Conservation (phyloP, 2,329 filamentous ascomycete genomes). For the Epichloe sibirici region DNA sequence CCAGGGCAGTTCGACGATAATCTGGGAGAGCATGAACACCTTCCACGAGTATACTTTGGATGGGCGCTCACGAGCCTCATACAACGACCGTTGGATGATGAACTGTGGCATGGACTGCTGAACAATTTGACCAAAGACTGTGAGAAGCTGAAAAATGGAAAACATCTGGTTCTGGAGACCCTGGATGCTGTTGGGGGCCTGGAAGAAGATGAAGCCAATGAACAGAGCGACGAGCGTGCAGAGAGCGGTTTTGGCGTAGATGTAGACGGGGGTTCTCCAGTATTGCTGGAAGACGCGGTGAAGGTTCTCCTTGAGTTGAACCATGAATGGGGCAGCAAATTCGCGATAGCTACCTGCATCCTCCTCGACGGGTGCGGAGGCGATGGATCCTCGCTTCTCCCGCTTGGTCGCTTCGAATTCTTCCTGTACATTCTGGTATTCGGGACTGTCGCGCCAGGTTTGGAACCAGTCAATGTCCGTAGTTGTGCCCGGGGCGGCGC, state of each 20-base stretch:
- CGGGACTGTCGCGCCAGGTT: conserved; percentile 46
- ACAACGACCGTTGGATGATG: conserved; percentile 66
- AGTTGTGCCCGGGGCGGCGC: conserved; percentile 50
- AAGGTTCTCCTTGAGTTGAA: conserved; percentile 56
- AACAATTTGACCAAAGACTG: conserved; percentile 67
- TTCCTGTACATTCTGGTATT: conserved; percentile 41
- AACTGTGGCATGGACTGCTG: conserved; percentile 82
- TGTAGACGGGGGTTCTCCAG: conserved; percentile 82
- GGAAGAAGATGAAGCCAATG: conserved; percentile 72
- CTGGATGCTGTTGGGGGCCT: conserved; percentile 57
- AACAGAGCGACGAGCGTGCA: conserved; percentile 57
- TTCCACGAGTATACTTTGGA: conserved; percentile 79
- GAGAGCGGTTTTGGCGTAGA: conserved; percentile 68
- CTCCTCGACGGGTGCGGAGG: conserved; percentile 1
- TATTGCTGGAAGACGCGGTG: conserved; percentile 79
- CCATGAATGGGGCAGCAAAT: conserved; percentile 63
- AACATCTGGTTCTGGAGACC: conserved; percentile 83
- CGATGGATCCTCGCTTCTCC: conserved; percentile 25
- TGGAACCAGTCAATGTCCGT: conserved; percentile 55
- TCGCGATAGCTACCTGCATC: conserved; percentile 46
- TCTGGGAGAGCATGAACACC: conserved; percentile 72
- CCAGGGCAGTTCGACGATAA: conserved; percentile 78
- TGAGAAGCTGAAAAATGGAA: conserved; percentile 71
- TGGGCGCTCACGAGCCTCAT: conserved; percentile 75
- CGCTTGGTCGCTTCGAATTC: conserved; percentile 46